A percentile compares a stretch with the other conserved stretches of the same genome.
Conservation (phyloP, 768 basidiomycete genomes). For the Amylocystis lapponica region DNA sequence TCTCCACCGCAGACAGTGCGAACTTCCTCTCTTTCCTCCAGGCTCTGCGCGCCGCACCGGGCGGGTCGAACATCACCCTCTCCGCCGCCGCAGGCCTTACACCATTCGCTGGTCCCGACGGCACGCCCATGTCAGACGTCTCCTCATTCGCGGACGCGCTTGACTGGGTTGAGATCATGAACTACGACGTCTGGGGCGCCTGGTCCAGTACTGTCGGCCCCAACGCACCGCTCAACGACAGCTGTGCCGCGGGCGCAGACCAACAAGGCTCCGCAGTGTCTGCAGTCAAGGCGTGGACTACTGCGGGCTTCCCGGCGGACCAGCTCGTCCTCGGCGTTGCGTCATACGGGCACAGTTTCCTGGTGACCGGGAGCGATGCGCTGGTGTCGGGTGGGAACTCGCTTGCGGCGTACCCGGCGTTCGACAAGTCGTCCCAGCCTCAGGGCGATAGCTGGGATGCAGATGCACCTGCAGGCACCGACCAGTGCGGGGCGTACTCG, state of each 20-base stretch:
- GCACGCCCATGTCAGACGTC: slow-evolving; percentile 61
- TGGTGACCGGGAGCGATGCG: slow-evolving; percentile 31
- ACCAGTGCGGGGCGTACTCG: slow-evolving; percentile 31
- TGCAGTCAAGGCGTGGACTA: slow-evolving; percentile 70
- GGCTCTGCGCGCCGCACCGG: slow-evolving; percentile 51
- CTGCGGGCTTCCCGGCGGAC: slow-evolving; percentile 70
- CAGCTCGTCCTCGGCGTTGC: slow-evolving; percentile 84
- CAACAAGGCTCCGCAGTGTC: slow-evolving; percentile 75
- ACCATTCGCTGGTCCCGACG: slow-evolving; percentile 42
- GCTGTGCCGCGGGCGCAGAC: slow-evolving; percentile 53
- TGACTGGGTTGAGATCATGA: slow-evolving; percentile 63
- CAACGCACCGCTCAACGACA: slow-evolving; percentile 82
- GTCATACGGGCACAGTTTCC: slow-evolving; percentile 74
- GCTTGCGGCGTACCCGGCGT: slow-evolving; percentile 45
- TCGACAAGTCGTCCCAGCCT: slow-evolving; percentile 37
- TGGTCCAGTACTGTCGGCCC: slow-evolving; percentile 60
- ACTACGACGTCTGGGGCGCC: slow-evolving; percentile 57
- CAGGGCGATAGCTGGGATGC: slow-evolving; percentile 33
- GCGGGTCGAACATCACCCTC: slow-evolving; percentile 50
- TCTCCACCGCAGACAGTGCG: slow-evolving; percentile 50
- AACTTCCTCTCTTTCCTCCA: slow-evolving; percentile 79
- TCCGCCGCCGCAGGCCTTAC: slow-evolving; percentile 44
- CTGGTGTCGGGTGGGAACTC: slow-evolving; percentile 24
- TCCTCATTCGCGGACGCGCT: slow-evolving; percentile 66
- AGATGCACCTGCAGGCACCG: slow-evolving; percentile 19